These are phyloP conservation scores for Russula compacta DNA, from an alignment of 768 basidiomycete species.

Conservation along the genomic window DNA sequence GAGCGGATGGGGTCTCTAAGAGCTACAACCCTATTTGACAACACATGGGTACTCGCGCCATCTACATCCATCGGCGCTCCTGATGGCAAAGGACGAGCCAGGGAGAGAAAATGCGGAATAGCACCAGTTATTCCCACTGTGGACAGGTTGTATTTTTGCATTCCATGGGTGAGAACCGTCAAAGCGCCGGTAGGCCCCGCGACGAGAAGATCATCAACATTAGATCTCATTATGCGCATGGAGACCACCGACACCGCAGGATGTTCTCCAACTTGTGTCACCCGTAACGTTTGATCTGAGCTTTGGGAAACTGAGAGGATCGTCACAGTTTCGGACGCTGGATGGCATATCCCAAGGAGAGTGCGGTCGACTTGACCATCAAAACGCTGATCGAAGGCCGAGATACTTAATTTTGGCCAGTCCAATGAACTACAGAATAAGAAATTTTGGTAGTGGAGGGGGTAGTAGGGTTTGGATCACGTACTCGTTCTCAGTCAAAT, in stretches of 20 bases:
- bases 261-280: constrained; percentile 31
- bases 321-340: constrained; percentile 35
- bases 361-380: constrained; percentile 46
- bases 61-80: constrained; percentile 11
- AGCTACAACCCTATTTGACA: constrained; percentile 30
- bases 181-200: constrained; percentile 49
- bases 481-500: constrained; percentile 45
- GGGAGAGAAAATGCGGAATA: background rate
- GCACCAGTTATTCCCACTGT: background rate
- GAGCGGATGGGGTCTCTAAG: constrained; percentile 44
- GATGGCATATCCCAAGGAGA: constrained; percentile 48
- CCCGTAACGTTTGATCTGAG: constrained; percentile 36
- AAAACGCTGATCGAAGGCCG: constrained; percentile 57
- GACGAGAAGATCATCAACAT: constrained; percentile 61
- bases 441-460: background rate
- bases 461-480: background rate
- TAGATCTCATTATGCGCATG: constrained; percentile 51
- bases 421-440: constrained; percentile 14
- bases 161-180: constrained; percentile 54
- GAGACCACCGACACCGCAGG: constrained; percentile 47
- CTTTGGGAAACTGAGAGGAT: constrained; percentile 41
- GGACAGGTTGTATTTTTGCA: constrained; percentile 28
- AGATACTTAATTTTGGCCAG: constrained; percentile 44
- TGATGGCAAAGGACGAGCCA: background rate
- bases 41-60: background rate